Percentiles rank a stretch among this genome's conserved stretches.
These are phyloP conservation scores for Podospora pseudopauciseta DNA, from an alignment of 495 filamentous ascomycete genomes.

Conservation along the genomic window DNA sequence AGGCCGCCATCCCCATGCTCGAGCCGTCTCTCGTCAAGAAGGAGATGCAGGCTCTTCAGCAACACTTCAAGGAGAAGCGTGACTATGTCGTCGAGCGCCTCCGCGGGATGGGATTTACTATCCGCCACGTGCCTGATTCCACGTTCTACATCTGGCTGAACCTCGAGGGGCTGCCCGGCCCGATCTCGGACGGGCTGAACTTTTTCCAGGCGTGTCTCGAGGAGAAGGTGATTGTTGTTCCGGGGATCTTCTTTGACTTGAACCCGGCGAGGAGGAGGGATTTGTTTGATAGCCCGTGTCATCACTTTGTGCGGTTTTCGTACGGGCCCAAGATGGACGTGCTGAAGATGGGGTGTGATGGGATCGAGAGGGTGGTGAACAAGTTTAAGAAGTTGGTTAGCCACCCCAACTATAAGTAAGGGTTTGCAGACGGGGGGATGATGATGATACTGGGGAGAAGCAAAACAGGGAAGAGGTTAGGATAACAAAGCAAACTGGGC, in stretches of 20 bases:
- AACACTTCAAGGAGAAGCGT: constrained; percentile 82
- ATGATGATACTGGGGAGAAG: neutral
- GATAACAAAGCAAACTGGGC: neutral
- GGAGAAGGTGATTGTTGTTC: constrained; percentile 93
- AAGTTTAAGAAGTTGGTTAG: constrained; percentile 41
- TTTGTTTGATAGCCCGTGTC: constrained; percentile 91
- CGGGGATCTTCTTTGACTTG: constrained; percentile 88
- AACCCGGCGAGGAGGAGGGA: constrained; percentile 88
- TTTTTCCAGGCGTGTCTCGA: constrained; percentile 92
- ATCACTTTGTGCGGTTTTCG: constrained; percentile 88
- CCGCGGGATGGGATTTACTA: constrained; percentile 75
- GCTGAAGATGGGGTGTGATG: constrained; percentile 78
- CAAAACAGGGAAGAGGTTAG: neutral
- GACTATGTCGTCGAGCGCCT: constrained; percentile 82
- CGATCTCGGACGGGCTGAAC: constrained; percentile 86
- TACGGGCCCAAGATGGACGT: constrained; percentile 92
- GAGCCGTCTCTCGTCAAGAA: constrained; percentile 70
- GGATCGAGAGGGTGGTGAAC: constrained; percentile 77
- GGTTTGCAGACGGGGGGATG: neutral
- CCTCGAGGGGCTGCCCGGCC: constrained; percentile 59
- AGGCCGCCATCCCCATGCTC: constrained; percentile 88
- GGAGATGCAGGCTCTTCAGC: constrained; percentile 90
- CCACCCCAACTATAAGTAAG: constrained; percentile 1
- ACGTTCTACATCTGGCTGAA: constrained; percentile 82
- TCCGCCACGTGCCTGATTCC: constrained; percentile 74